Conservation (phyloP, 345 rosid genomes). For the Ricinus communis region DNA sequence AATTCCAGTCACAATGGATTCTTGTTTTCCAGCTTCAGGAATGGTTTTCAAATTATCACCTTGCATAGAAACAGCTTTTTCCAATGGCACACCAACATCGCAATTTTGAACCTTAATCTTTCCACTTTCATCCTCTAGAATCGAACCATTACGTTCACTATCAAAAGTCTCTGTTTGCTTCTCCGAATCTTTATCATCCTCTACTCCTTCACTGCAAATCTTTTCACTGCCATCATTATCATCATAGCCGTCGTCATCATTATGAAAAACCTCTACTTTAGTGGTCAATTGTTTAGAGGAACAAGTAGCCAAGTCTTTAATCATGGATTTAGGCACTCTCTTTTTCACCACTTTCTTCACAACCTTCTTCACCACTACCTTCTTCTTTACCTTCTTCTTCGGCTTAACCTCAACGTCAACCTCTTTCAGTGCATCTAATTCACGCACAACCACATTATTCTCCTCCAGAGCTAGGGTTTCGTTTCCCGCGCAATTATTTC, state of each 20-base stretch:
- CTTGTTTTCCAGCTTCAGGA: neutral
- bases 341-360: conserved; percentile 33
- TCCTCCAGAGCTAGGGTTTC: conserved; percentile 10
- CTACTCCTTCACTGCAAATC: neutral
- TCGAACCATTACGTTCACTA: neutral
- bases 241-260: neutral
- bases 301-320: conserved; percentile 5
- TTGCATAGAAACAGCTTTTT: conserved; percentile 14
- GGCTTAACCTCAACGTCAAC: neutral
- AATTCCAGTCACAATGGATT: conserved; percentile 1
- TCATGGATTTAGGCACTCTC: conserved; percentile 6
- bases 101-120: neutral
- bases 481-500: neutral
- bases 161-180: neutral
- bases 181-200: conserved; percentile 8
- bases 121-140: neutral
- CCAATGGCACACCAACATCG: neutral
- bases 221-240: conserved; percentile 7
- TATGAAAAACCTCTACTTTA: neutral
- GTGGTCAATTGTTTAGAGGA: neutral
- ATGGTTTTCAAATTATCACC: neutral
- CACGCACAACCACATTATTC: neutral
- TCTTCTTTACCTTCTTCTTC: conserved; percentile 23
- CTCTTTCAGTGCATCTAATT: neutral
- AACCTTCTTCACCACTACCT: conserved; percentile 16